Evolutionary conservation across 768 basidiomycete genomes (phyloP), one percentile per base, ranked within the genome.

Genomic region (Russula ochroleuca): DNA sequence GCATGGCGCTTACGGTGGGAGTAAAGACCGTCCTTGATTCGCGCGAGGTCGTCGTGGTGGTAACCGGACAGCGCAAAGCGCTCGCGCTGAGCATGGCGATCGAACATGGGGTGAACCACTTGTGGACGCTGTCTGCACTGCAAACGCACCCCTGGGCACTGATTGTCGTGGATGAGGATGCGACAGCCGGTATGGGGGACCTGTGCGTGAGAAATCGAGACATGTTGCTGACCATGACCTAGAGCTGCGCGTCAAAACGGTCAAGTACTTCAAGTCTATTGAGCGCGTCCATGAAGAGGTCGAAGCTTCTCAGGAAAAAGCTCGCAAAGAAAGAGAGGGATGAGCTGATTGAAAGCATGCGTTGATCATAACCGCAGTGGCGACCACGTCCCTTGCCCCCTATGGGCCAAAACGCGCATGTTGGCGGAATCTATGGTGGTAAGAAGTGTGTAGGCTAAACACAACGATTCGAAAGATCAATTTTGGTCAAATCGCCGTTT

Each of bases 241-340:
- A 89, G 91, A 94, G 72, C 81, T 94, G 40, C 89, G 85, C 63
- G 92, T 94, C 62, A 94, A 93, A 77, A 93, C 91, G 0, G 91
- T 92, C 65, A 91, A 90, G 69, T 94, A 93, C 76, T 94, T 94
- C 78, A 92, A 91, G 72, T 91, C 89, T 1, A 92, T 94, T 70
- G 91, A 94, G 72, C 85, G 82, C 58, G 91, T 92, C 23, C 91
- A 92, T 70, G 87, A 88, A 45, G 87, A 93, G 71, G 90, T 93
- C 28, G 90, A 93, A 73, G 76, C 76, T 52, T 79, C 76, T 51
- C 85, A 85, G 63, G 79, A 73, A 2, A 79, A 81, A 57, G 10
- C 73, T 83, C 41, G 79, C 80, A 68, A 76, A 76, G 28, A 66
- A 78, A 71, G 72, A 81, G 71, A 59, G 17, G 72, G 6, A 69